Percentiles rank a stretch among this genome's conserved stretches.
Conservation (phyloP, 148 eudicot genomes). For the Camellia japonica region DNA sequence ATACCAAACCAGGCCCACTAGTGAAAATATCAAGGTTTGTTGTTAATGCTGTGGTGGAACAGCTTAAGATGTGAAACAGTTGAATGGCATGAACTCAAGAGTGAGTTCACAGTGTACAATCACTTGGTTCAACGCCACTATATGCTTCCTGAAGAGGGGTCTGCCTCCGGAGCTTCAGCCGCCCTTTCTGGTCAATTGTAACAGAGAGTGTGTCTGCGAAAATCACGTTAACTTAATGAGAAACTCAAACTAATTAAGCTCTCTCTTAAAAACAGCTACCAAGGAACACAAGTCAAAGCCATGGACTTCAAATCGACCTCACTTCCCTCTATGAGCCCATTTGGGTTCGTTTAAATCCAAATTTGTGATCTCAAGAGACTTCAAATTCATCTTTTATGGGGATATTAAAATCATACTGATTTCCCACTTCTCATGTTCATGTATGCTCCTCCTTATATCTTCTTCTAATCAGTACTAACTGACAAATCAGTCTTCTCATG, state of each 20-base stretch:
- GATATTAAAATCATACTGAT: constrained; percentile 19
- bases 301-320: constrained; percentile 28
- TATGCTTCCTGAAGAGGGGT: constrained; percentile 33
- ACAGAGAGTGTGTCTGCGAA: constrained; percentile 23
- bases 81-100: not conserved
- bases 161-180: constrained; percentile 48
- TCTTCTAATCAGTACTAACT: constrained; percentile 25
- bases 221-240: constrained; percentile 19
- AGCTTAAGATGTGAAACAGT: not conserved
- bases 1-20: not conserved
- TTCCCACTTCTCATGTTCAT: constrained; percentile 27
- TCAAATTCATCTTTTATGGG: constrained; percentile 25
- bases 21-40: not conserved
- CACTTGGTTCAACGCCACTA: constrained; percentile 32
- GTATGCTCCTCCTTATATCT: constrained; percentile 27
- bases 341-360: constrained; percentile 27
- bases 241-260: constrained; percentile 15
- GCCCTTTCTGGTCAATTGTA: constrained; percentile 35
- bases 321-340: constrained; percentile 16
- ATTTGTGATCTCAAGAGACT: constrained; percentile 40
- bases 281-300: constrained; percentile 33
- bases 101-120: constrained; percentile 5
- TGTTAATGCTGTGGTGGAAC: not conserved
- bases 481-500: constrained; percentile 34
- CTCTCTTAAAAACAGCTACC: constrained; percentile 7